phyloP scores from a whole-genome alignment of 805 yeast genomes.

The Jamesozyma hellenica region DNA sequence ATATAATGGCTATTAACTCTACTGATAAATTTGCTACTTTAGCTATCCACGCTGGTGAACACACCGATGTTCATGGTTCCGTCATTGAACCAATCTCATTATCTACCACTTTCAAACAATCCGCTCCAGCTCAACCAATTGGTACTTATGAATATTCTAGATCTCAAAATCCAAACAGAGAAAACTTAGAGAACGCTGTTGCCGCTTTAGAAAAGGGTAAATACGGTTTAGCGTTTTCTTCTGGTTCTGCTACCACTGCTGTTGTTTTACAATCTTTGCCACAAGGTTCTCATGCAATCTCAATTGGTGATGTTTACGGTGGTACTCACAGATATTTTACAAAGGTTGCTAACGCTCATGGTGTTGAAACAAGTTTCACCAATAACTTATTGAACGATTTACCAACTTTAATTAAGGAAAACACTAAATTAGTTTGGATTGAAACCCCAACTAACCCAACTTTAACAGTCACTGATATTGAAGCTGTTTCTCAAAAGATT shows the following conservation, averaged over 20 bases:
- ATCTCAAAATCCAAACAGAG: constrained; percentile 80
- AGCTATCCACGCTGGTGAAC: constrained; percentile 80
- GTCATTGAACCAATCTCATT: constrained; percentile 77
- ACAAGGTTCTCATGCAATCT: constrained; percentile 61
- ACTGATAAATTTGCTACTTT: constrained; percentile 54
- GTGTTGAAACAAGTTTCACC: constrained; percentile 59
- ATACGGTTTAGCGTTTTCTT: constrained; percentile 65
- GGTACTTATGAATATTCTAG: constrained; percentile 79
- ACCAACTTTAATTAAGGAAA: constrained; percentile 42
- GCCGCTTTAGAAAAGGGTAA: constrained; percentile 72
- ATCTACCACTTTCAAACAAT: constrained; percentile 78
- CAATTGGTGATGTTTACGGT: constrained; percentile 82
- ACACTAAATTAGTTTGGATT: constrained; percentile 74
- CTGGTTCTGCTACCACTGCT: constrained; percentile 84
- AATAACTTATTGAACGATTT: constrained; percentile 53
- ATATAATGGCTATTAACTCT: constrained; percentile 18
- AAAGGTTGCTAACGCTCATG: constrained; percentile 72
- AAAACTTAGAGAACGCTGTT: constrained; percentile 65
- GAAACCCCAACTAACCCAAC: constrained; percentile 89
- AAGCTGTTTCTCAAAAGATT: constrained; percentile 48
- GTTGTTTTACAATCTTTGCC: constrained; percentile 64
- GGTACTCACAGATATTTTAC: constrained; percentile 89
- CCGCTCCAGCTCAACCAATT: constrained; percentile 64
- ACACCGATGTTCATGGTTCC: constrained; percentile 70
- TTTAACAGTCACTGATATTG: constrained; percentile 64